These are phyloP conservation scores for Euphorbia pulcherrima DNA, from an alignment of 345 rosid species.

Conservation along the genomic window DNA sequence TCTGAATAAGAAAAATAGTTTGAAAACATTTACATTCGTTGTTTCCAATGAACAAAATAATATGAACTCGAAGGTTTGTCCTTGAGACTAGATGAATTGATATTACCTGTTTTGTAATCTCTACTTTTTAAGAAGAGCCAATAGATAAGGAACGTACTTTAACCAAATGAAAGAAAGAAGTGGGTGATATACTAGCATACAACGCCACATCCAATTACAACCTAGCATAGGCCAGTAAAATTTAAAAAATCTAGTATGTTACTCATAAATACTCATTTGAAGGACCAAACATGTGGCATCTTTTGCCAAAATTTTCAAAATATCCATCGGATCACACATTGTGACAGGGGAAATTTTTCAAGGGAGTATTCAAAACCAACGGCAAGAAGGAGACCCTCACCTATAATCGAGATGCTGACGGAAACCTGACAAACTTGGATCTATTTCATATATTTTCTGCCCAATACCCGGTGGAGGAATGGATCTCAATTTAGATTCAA, in stretches of 20 bases:
- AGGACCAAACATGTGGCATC: not conserved
- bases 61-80: not conserved
- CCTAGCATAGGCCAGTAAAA: not conserved
- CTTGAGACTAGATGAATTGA: not conserved
- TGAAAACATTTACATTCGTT: not conserved
- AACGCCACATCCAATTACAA: conserved; percentile 1
- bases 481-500: conserved; percentile 33
- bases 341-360: not conserved
- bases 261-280: not conserved
- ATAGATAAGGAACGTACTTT: not conserved
- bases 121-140: not conserved
- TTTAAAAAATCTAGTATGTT: not conserved
- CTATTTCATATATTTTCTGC: conserved; percentile 76
- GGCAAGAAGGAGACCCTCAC: conserved; percentile 31
- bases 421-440: conserved; percentile 54
- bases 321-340: not conserved
- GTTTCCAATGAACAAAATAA: not conserved
- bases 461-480: conserved; percentile 78
- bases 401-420: conserved; percentile 80
- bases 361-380: not conserved
- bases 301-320: not conserved
- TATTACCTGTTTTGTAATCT: not conserved
- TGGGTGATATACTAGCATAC: not conserved
- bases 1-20: not conserved
- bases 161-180: not conserved